These are phyloP conservation scores for Plasmodium malariae DNA, from an alignment of 169 alveolate species.

Conservation along the genomic window DNA sequence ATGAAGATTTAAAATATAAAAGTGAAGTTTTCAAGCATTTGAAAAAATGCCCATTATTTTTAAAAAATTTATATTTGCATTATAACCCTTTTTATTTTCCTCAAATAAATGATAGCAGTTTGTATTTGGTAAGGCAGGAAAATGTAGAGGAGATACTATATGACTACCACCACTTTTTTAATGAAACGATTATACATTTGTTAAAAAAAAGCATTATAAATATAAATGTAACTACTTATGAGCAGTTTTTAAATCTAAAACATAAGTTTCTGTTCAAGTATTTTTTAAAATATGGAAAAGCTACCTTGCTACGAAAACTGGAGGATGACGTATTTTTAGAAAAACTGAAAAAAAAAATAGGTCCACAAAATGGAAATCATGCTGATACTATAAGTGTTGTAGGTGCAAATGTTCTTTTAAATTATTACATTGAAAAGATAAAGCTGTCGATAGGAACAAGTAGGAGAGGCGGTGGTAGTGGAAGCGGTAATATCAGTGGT, in stretches of 20 bases:
- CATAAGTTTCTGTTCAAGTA: conserved; percentile 17
- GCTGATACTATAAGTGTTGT: neutral
- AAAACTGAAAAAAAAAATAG: conserved; percentile 4
- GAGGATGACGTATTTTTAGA: conserved; percentile 9
- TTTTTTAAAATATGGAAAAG: conserved; percentile 33
- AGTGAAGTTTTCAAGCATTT: conserved; percentile 27
- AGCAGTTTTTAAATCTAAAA: conserved; percentile 19
- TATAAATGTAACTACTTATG: conserved; percentile 16
- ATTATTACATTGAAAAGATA: neutral
- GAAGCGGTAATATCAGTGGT: no score
- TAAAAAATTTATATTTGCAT: conserved; percentile 37
- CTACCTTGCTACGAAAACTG: neutral
- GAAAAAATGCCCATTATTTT: conserved; percentile 57
- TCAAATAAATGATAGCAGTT: conserved; percentile 28
- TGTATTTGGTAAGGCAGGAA: neutral
- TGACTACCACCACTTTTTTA: conserved; percentile 12
- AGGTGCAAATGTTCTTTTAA: neutral
- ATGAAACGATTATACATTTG: conserved; percentile 9
- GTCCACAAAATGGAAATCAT: neutral
- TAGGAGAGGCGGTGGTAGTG: no score
- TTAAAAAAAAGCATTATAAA: conserved; percentile 15
- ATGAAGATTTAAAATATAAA: neutral
- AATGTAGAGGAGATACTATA: conserved; percentile 14
- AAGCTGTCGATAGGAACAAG: neutral
- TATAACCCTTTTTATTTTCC: conserved; percentile 44